These are phyloP conservation scores for Macrolepiota fuliginosa DNA, from an alignment of 768 basidiomycete genomes.

Conservation along the genomic window DNA sequence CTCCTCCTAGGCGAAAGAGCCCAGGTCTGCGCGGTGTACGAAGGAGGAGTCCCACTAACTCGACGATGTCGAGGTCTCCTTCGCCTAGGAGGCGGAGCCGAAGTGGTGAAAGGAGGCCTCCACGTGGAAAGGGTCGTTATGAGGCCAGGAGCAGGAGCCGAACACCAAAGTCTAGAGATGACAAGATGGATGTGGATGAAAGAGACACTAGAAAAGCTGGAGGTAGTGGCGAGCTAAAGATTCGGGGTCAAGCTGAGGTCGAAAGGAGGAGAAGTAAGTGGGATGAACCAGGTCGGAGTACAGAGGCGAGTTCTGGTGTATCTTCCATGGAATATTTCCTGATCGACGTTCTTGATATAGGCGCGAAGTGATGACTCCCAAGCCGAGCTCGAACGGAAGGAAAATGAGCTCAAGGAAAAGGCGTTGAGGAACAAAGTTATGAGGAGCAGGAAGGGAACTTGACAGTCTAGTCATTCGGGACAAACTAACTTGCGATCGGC, in stretches of 20 bases:
- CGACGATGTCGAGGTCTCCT: constrained; percentile 25
- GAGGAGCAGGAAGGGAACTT: constrained; percentile 57
- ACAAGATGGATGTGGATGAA: constrained; percentile 36
- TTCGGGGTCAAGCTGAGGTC: constrained; percentile 68
- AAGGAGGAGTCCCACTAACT: constrained; percentile 21
- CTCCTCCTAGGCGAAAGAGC: constrained; percentile 31
- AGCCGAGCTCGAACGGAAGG: constrained; percentile 60
- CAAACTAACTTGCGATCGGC: constrained; percentile 5
- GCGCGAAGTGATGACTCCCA: constrained; percentile 17
- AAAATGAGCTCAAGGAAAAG: constrained; percentile 79
- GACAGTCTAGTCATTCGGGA: background rate
- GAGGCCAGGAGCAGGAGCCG: constrained; percentile 29
- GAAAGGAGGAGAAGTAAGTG: constrained; percentile 54
- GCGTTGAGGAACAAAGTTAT: constrained; percentile 82
- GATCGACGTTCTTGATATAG: constrained; percentile 19
- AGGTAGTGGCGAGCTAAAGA: constrained; percentile 53
- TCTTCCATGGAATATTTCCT: constrained; percentile 6
- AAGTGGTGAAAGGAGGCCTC: constrained; percentile 19
- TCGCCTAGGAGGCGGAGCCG: constrained; percentile 30
- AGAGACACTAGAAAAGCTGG: constrained; percentile 18
- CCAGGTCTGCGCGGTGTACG: constrained; percentile 26
- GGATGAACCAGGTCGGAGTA: constrained; percentile 34
- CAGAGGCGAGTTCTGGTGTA: constrained; percentile 20
- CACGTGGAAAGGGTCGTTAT: constrained; percentile 13
- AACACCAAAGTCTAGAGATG: constrained; percentile 22